Conservation (phyloP, 169 alveolate species). For the Perkinsus chesapeaki region DNA sequence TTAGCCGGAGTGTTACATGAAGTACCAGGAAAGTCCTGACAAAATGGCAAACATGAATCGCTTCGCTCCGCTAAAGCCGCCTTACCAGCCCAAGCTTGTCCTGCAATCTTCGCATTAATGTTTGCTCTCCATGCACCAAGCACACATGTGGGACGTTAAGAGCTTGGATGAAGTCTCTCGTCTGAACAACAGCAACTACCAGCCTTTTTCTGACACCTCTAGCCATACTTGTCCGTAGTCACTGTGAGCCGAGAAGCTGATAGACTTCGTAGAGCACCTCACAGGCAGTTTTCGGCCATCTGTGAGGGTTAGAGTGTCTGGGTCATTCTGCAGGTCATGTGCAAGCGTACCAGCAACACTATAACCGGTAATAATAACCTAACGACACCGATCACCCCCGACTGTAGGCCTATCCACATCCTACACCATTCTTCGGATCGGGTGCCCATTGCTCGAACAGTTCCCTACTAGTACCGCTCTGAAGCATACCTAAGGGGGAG, state of each 20-base stretch:
- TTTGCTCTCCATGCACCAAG: constrained; percentile 91
- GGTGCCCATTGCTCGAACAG: constrained; percentile 91
- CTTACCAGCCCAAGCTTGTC: constrained; percentile 38
- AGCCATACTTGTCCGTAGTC: constrained; percentile 83
- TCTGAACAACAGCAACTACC: constrained; percentile 81
- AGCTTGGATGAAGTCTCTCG: constrained; percentile 82
- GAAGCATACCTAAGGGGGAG: constrained; percentile 75
- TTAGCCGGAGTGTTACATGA: background rate
- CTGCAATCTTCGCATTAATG: constrained; percentile 67
- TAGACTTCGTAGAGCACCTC: constrained; percentile 56
- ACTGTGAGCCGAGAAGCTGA: constrained; percentile 86
- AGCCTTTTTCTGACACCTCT: constrained; percentile 87
- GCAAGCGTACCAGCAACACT: constrained; percentile 95
- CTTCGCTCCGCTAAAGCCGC: background rate
- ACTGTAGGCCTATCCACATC: background rate
- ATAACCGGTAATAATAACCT: constrained; percentile 91
- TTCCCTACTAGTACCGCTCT: constrained; percentile 90
- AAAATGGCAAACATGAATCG: background rate
- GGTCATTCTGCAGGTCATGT: constrained; percentile 83
- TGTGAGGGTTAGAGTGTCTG: constrained; percentile 68
- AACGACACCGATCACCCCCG: background rate
- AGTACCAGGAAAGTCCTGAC: background rate
- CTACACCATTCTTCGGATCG: constrained; percentile 36
- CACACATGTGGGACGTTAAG: constrained; percentile 86
- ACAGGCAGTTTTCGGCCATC: constrained; percentile 47